Conservation (phyloP, 1,284 basidiomycete species). For the Microstroma glucosiphilum region DNA sequence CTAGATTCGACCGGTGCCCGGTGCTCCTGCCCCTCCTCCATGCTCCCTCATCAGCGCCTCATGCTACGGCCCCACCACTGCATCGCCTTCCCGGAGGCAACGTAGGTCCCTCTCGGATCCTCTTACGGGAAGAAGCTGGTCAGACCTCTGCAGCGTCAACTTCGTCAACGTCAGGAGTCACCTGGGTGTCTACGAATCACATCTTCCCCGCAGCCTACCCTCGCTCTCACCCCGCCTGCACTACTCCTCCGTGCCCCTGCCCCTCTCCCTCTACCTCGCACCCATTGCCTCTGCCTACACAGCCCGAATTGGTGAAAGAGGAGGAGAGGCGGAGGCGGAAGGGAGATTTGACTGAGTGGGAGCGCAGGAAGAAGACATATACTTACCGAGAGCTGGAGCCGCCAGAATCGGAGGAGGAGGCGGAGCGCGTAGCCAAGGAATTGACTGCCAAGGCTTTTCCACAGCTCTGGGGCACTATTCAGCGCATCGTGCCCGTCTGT, state of each 20-base stretch:
- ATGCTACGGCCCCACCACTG: background rate
- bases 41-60: conserved; percentile 22
- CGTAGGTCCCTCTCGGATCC: background rate
- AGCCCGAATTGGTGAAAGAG: conserved; percentile 16
- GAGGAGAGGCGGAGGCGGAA: conserved; percentile 24
- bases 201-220: conserved; percentile 67
- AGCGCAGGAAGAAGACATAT: conserved; percentile 17
- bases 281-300: conserved; percentile 6
- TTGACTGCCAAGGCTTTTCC: conserved; percentile 3
- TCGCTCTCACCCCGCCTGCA: conserved; percentile 51
- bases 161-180: background rate
- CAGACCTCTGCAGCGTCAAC: background rate
- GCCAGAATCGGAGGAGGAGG: conserved; percentile 13
- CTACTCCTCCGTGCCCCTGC: conserved; percentile 22
- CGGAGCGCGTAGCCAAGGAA: conserved; percentile 4
- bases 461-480: conserved; percentile 15
- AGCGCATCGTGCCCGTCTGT: conserved; percentile 2
- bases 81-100: background rate
- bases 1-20: background rate
- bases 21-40: conserved; percentile 11
- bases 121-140: background rate
- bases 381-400: conserved; percentile 24
- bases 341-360: conserved; percentile 22
- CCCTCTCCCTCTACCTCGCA: conserved; percentile 13
- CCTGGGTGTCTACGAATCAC: conserved; percentile 60